Percentiles rank a stretch among this genome's conserved stretches.
phyloP scores from a whole-genome alignment of 768 basidiomycete genomes.

The Termitomyces sp. region DNA sequence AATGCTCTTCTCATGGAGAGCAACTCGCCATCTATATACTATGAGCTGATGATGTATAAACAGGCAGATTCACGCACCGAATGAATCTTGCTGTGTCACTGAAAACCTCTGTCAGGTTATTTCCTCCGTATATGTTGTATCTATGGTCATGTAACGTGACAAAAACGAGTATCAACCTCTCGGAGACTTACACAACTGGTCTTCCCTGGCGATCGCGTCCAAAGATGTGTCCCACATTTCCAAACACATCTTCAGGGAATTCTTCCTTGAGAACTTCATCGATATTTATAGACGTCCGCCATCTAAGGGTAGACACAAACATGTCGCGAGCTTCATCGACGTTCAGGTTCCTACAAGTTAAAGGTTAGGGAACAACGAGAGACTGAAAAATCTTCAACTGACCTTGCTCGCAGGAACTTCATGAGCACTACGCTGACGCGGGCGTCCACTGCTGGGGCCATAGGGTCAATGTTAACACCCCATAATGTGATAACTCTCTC shows the following conservation, averaged over 20 bases:
- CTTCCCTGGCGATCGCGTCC: constrained; percentile 69
- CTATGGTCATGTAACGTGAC: constrained; percentile 25
- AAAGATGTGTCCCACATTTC: constrained; percentile 54
- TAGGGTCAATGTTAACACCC: constrained; percentile 67
- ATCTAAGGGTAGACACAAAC: constrained; percentile 63
- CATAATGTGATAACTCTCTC: constrained; percentile 55
- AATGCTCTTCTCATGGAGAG: constrained; percentile 69
- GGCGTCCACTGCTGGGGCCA: constrained; percentile 44
- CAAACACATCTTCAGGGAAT: constrained; percentile 62
- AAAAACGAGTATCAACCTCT: background rate
- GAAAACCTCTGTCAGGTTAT: constrained; percentile 67
- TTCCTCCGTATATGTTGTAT: constrained; percentile 77
- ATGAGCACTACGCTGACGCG: constrained; percentile 71
- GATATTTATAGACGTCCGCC: constrained; percentile 65
- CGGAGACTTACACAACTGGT: constrained; percentile 58
- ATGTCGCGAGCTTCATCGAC: constrained; percentile 53
- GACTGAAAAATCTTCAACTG: constrained; percentile 2
- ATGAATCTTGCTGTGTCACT: constrained; percentile 73
- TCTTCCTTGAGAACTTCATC: constrained; percentile 54
- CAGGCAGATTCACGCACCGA: constrained; percentile 37
- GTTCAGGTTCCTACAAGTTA: constrained; percentile 41
- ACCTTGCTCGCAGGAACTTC: constrained; percentile 81
- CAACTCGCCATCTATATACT: constrained; percentile 67
- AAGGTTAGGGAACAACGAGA: background rate
- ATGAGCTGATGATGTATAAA: background rate